These are phyloP conservation scores for Cryptosporidium parvum DNA, from an alignment of 169 alveolate species.

Conservation along the genomic window DNA sequence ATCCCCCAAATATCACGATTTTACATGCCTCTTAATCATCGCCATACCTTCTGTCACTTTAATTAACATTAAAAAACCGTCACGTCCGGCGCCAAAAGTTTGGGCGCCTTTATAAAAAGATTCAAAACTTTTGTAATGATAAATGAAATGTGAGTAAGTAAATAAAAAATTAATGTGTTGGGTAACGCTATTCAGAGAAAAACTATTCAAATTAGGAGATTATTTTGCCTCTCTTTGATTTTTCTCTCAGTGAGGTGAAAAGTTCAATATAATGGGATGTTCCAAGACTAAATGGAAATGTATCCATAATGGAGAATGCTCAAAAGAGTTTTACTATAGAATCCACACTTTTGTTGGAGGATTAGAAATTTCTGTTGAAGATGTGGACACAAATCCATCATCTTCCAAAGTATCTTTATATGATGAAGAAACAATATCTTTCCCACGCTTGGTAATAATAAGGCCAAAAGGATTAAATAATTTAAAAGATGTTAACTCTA, in stretches of 20 bases:
- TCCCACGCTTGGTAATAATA: conserved; percentile 49
- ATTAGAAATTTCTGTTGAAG: conserved; percentile 43
- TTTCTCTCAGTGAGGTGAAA: conserved; percentile 7
- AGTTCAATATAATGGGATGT: conserved; percentile 11
- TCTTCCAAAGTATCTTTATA: not conserved
- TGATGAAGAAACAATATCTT: conserved; percentile 13
- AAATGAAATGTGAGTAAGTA: conserved; percentile 1
- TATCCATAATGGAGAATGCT: conserved; percentile 54
- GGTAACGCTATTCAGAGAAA: not conserved
- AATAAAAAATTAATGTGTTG: not conserved
- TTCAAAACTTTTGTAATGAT: not conserved
- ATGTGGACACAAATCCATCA: not conserved
- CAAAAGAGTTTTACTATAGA: conserved; percentile 47
- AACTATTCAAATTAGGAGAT: not conserved
- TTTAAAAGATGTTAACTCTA: not conserved
- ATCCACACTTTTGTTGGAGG: conserved; percentile 70
- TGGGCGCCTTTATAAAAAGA: conserved; percentile 11
- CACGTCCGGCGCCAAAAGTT: not conserved
- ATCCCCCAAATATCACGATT: not conserved
- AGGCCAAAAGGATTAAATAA: conserved; percentile 25
- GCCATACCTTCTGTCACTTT: not conserved
- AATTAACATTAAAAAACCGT: no score
- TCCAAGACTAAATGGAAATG: conserved; percentile 51
- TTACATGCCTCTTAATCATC: not conserved
- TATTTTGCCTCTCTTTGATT: not conserved